A percentile compares a stretch with the other conserved stretches of the same genome.
Evolutionary conservation across 805 yeast genomes (phyloP).

Genomic region (Scheffersomyces stipitis): DNA sequence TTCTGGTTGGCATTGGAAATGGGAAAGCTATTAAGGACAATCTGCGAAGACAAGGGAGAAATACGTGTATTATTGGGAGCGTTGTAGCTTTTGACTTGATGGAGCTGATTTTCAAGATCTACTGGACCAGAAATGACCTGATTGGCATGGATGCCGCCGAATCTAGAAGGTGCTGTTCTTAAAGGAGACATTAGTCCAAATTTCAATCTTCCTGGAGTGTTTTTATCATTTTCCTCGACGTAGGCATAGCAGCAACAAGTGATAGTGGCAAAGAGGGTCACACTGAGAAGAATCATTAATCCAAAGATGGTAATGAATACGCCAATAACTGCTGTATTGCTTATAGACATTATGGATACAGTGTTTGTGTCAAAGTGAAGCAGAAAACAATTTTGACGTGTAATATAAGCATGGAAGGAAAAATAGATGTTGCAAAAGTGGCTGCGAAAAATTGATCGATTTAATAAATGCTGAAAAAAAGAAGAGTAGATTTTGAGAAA

Average conservation of each 20-base stretch:
- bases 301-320: background rate
- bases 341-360: background rate
- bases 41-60: background rate
- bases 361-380: no score
- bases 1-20: background rate
- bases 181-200: background rate
- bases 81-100: no score
- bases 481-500: no score
- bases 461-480: no score
- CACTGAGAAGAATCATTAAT: background rate
- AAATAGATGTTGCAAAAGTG: no score
- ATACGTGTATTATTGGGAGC: background rate
- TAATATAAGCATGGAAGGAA: no score
- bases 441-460: no score
- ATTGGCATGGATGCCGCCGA: no score
- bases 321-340: background rate
- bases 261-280: background rate
- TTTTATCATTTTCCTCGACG: background rate
- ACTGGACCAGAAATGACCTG: no score
- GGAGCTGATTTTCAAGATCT: no score
- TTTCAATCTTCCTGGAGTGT: background rate
- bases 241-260: background rate
- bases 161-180: background rate
- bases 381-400: no score
- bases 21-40: background rate